Evolutionary conservation across 1,284 basidiomycete genomes (phyloP).

Genomic region (Boletus sp.): DNA sequence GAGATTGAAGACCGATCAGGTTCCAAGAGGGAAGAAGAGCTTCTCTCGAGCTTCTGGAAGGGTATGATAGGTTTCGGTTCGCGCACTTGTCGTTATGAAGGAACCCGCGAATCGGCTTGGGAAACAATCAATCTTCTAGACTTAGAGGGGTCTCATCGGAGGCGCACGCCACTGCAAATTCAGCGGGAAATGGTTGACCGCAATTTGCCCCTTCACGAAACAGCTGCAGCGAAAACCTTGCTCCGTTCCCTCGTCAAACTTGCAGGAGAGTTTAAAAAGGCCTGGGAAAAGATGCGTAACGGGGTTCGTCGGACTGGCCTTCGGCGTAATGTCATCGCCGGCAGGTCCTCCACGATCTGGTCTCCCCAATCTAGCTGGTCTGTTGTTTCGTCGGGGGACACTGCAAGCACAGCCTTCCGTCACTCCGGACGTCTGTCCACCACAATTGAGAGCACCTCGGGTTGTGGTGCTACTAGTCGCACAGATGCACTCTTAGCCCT

Average conservation of each 20-base stretch:
- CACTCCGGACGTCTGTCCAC: background rate
- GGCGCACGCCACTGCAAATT: constrained; percentile 10
- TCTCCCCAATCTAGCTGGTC: background rate
- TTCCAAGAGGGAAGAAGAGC: constrained; percentile 13
- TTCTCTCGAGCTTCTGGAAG: constrained; percentile 14
- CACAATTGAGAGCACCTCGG: background rate
- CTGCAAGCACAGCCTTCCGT: background rate
- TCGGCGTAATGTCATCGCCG: background rate
- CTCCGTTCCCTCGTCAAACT: constrained; percentile 1
- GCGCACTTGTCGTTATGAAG: constrained; percentile 7
- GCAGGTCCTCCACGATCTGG: background rate
- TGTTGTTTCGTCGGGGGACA: background rate
- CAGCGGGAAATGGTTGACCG: constrained; percentile 24
- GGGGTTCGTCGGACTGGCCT: background rate
- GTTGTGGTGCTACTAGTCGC: constrained; percentile 1
- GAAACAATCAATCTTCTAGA: constrained; percentile 11
- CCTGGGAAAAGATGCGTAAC: constrained; percentile 3
- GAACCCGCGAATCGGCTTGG: constrained; percentile 18
- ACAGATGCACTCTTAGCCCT: background rate
- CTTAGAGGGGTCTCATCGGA: background rate
- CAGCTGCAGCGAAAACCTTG: constrained; percentile 18
- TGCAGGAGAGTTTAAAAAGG: constrained; percentile 2
- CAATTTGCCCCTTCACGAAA: constrained; percentile 9
- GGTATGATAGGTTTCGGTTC: constrained; percentile 19
- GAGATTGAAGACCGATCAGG: constrained; percentile 20